These are phyloP conservation scores for Leucocoprinus leucothites DNA, from an alignment of 768 basidiomycete species.

Conservation along the genomic window DNA sequence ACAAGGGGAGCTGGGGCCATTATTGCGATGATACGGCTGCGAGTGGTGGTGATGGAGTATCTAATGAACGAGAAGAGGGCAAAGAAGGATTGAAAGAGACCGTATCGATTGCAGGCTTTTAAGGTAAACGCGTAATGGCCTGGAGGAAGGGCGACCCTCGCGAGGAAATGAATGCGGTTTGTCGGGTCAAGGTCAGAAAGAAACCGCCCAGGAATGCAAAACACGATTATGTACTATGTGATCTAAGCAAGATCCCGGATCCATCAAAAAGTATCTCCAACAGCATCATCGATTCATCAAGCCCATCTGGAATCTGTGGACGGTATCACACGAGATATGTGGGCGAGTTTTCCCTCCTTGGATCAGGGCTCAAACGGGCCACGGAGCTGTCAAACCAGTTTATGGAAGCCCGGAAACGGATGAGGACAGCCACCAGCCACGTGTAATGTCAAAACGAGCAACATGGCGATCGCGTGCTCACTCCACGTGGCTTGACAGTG, in stretches of 20 bases:
- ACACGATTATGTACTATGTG: conserved; percentile 12
- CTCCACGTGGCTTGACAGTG: conserved; percentile 28
- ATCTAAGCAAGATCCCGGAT: conserved; percentile 13
- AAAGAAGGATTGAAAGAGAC: not conserved
- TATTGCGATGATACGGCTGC: conserved; percentile 12
- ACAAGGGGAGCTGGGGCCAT: conserved; percentile 5
- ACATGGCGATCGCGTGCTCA: conserved; percentile 27
- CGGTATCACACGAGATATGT: conserved; percentile 9
- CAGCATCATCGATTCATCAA: not conserved
- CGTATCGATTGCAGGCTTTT: conserved; percentile 4
- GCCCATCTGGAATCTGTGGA: conserved; percentile 9
- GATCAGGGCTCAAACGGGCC: conserved; percentile 9
- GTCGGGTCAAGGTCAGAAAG: conserved; percentile 11
- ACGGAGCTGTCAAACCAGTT: conserved; percentile 26
- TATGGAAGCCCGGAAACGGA: conserved; percentile 32
- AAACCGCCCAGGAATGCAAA: conserved; percentile 9
- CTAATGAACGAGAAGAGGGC: not conserved
- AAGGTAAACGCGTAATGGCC: conserved; percentile 7
- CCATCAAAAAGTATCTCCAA: conserved; percentile 12
- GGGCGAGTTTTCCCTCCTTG: conserved; percentile 1
- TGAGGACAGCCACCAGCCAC: conserved; percentile 31
- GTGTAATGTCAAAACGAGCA: conserved; percentile 22
- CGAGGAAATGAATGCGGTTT: conserved; percentile 9
- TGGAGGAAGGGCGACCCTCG: conserved; percentile 2
- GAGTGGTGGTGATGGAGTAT: not conserved